Evolutionary conservation across 805 yeast genomes (phyloP).

Genomic region (Saccharomycopsis fermentans): DNA sequence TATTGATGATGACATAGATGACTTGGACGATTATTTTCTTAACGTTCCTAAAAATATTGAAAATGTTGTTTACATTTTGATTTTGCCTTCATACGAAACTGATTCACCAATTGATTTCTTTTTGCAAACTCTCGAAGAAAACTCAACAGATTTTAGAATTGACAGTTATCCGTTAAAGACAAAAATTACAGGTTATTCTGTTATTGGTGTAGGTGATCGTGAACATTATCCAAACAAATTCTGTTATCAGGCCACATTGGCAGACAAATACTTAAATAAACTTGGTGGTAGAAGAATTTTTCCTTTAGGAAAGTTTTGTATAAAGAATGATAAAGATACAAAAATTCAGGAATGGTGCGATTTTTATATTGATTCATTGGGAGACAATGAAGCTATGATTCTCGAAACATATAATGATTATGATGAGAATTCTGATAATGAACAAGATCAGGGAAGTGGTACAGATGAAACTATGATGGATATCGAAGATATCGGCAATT

Average conservation of each 20-base stretch:
- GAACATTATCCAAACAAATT: slow-evolving; percentile 79
- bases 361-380: slow-evolving; percentile 46
- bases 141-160: slow-evolving; percentile 74
- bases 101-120: slow-evolving; percentile 89
- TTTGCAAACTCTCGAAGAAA: slow-evolving; percentile 68
- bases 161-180: slow-evolving; percentile 62
- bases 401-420: slow-evolving; percentile 47
- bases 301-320: slow-evolving; percentile 77
- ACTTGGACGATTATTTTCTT: slow-evolving; percentile 73
- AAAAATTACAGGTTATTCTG: slow-evolving; percentile 66
- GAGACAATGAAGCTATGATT: slow-evolving; percentile 59
- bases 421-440: slow-evolving; percentile 39
- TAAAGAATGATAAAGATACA: slow-evolving; percentile 54
- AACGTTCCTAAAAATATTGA: slow-evolving; percentile 39
- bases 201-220: slow-evolving; percentile 78
- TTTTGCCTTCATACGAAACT: slow-evolving; percentile 84
- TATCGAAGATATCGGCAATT: slow-evolving; percentile 77
- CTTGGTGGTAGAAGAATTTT: slow-evolving; percentile 79
- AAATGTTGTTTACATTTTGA: slow-evolving; percentile 54
- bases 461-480: slow-evolving; percentile 49
- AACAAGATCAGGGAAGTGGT: slow-evolving; percentile 27
- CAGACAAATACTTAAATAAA: slow-evolving; percentile 68
- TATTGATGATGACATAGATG: slow-evolving; percentile 73
- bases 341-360: slow-evolving; percentile 59
- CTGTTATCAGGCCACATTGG: slow-evolving; percentile 73